Percentiles rank a stretch among this genome's conserved stretches.
Conservation (phyloP, 192 early-diverging fungal species). For the Coemansia sp. region DNA sequence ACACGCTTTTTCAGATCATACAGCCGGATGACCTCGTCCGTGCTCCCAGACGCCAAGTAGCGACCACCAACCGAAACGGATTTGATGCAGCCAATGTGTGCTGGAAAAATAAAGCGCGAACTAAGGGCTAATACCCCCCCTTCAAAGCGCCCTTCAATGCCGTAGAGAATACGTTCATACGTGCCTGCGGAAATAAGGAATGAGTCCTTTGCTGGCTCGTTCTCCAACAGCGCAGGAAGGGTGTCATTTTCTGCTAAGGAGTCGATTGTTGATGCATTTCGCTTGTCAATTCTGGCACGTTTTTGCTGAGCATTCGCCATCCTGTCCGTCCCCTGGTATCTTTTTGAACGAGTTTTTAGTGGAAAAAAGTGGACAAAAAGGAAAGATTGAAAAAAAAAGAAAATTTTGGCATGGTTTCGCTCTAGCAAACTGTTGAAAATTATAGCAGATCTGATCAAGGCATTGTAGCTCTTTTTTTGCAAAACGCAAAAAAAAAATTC, state of each 20-base stretch:
- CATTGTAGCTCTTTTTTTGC: slow-evolving; percentile 8
- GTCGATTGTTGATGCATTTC: not conserved
- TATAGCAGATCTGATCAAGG: slow-evolving; percentile 1
- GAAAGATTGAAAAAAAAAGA: not conserved
- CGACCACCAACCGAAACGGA: slow-evolving; percentile 73
- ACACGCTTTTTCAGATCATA: slow-evolving; percentile 85
- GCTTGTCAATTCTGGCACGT: slow-evolving; percentile 12
- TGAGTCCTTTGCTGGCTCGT: slow-evolving; percentile 25
- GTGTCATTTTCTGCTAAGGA: slow-evolving; percentile 9
- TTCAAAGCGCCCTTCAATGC: slow-evolving; percentile 65
- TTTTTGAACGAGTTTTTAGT: not conserved
- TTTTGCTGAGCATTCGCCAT: slow-evolving; percentile 19
- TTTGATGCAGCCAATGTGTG: slow-evolving; percentile 95
- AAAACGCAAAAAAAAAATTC: slow-evolving; percentile 12
- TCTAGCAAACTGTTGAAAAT: not conserved
- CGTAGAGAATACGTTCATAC: slow-evolving; percentile 97
- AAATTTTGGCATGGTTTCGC: not conserved
- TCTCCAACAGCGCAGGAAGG: slow-evolving; percentile 13
- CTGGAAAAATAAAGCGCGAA: slow-evolving; percentile 91
- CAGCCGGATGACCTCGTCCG: slow-evolving; percentile 93
- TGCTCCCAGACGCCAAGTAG: slow-evolving; percentile 91
- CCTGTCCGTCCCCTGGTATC: not conserved
- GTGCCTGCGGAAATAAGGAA: slow-evolving; percentile 68
- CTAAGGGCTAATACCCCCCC: slow-evolving; percentile 34
- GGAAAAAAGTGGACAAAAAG: not conserved